phyloP scores from a whole-genome alignment of 2,329 filamentous ascomycete genomes.

The Corniculantispora saksenae region DNA sequence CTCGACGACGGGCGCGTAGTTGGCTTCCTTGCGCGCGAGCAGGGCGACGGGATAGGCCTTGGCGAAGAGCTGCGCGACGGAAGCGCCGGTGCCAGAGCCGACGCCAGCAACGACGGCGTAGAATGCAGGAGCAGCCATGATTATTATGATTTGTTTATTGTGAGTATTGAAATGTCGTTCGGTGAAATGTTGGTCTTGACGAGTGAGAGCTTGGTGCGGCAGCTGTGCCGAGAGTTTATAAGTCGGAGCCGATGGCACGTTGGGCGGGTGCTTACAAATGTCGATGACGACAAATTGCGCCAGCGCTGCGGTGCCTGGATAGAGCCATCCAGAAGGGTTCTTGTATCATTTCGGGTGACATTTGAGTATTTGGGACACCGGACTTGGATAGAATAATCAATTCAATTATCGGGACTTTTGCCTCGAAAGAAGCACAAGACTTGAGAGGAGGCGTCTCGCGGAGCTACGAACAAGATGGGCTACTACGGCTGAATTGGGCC shows the following conservation, averaged over 20 bases:
- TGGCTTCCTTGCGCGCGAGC: constrained; percentile 68
- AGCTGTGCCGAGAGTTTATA: too few species aligned
- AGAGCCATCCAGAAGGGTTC: neutral
- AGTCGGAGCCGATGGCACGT: too few species aligned
- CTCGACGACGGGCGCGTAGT: constrained; percentile 64
- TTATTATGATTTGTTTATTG: constrained; percentile 13
- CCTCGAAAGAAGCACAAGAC: too few species aligned
- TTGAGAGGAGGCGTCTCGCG: too few species aligned
- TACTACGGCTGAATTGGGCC: too few species aligned
- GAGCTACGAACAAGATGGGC: too few species aligned
- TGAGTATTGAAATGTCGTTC: neutral
- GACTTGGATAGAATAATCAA: too few species aligned
- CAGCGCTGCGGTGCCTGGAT: neutral
- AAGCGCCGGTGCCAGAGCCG: constrained; percentile 63
- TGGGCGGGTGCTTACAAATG: constrained; percentile 14
- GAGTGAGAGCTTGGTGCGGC: neutral
- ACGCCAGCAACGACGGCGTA: constrained; percentile 72
- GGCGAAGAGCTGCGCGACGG: constrained; percentile 59
- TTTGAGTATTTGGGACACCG: constrained; percentile 6
- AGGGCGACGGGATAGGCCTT: constrained; percentile 71
- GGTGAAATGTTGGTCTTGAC: neutral
- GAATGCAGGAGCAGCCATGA: constrained; percentile 44
- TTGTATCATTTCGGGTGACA: constrained; percentile 12
- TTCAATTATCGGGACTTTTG: too few species aligned
- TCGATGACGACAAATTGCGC: constrained; percentile 15